These are phyloP conservation scores for Pisolithus orientalis DNA, from an alignment of 768 basidiomycete species.

Conservation along the genomic window DNA sequence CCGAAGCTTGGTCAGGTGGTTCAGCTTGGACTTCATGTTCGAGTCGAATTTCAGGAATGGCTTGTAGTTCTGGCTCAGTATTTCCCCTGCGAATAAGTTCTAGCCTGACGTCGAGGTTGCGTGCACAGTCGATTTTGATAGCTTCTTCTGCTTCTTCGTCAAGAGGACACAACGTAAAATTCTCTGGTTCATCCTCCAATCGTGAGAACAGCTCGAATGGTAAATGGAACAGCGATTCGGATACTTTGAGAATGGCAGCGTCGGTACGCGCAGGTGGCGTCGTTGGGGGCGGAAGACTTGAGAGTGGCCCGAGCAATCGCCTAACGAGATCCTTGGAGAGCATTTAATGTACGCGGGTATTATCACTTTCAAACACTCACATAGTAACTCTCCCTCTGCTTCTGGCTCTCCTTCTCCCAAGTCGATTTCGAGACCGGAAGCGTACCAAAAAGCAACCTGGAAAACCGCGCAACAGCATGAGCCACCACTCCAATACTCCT, in stretches of 20 bases:
- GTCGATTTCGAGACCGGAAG: constrained; percentile 49
- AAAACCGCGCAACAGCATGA: not conserved
- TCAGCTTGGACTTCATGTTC: constrained; percentile 22
- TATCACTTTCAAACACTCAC: constrained; percentile 35
- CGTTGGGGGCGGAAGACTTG: constrained; percentile 36
- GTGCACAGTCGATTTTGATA: constrained; percentile 43
- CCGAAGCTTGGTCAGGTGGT: not conserved
- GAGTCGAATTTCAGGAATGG: constrained; percentile 37
- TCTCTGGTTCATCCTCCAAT: constrained; percentile 50
- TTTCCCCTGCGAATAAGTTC: constrained; percentile 32
- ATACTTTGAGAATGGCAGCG: constrained; percentile 40
- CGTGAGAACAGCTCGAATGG: constrained; percentile 43
- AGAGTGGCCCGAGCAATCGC: constrained; percentile 53
- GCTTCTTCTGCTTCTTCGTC: constrained; percentile 39
- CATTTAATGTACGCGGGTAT: not conserved
- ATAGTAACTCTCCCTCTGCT: constrained; percentile 68
- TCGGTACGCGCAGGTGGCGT: constrained; percentile 38
- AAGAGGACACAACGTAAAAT: constrained; percentile 40
- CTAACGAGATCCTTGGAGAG: constrained; percentile 59
- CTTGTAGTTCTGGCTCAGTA: constrained; percentile 14
- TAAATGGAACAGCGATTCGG: constrained; percentile 51
- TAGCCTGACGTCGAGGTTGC: constrained; percentile 50
- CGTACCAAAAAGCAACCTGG: constrained; percentile 57
- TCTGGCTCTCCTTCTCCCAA: constrained; percentile 52
- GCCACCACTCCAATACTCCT: not conserved